Evolutionary conservation across 192 early-diverging fungal species (phyloP).

Genomic region (Gaertneriomyces semiglobifer): DNA sequence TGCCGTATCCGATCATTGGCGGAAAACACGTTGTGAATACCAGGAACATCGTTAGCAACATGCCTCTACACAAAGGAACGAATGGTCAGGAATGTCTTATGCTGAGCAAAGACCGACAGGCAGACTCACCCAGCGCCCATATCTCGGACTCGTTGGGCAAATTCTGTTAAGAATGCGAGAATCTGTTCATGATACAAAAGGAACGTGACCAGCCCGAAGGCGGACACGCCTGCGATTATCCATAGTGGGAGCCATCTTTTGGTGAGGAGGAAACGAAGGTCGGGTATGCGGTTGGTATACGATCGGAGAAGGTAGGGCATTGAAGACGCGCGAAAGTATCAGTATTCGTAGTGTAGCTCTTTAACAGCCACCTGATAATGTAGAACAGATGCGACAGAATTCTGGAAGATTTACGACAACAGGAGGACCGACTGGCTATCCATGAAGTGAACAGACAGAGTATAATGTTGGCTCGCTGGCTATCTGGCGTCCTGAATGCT

Average conservation of each 20-base stretch:
- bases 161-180: conserved; percentile 19
- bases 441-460: too few species aligned
- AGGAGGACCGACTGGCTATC: too few species aligned
- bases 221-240: conserved; percentile 11
- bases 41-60: conserved; percentile 42
- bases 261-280: conserved; percentile 21
- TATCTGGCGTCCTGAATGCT: too few species aligned
- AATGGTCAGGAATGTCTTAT: background rate
- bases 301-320: too few species aligned
- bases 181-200: conserved; percentile 19
- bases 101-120: background rate
- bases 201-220: background rate
- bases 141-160: conserved; percentile 14
- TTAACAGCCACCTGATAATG: too few species aligned
- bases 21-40: conserved; percentile 66
- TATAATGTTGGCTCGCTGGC: too few species aligned
- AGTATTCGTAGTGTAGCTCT: too few species aligned
- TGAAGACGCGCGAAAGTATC: too few species aligned
- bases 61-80: conserved; percentile 14
- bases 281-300: too few species aligned
- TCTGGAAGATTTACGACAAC: too few species aligned
- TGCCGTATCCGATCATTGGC: conserved; percentile 65
- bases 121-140: conserved; percentile 17
- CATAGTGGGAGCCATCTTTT: conserved; percentile 20
- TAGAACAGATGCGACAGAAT: too few species aligned